Evolutionary conservation across 805 yeast species (phyloP).

Genomic region (Cyberlindnera americana): DNA sequence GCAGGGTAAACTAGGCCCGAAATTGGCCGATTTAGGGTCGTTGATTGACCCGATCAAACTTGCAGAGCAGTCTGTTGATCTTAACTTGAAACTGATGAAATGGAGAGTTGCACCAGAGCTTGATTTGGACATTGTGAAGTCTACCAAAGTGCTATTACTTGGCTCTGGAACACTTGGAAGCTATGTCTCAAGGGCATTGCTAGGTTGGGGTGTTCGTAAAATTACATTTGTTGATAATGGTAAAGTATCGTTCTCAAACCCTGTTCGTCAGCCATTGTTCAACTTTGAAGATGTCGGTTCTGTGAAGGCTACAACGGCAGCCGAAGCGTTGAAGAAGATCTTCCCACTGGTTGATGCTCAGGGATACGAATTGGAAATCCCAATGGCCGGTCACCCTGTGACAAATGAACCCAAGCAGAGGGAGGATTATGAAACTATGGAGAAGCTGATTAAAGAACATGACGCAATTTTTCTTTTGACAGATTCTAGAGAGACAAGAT

Average conservation of each 20-base stretch:
- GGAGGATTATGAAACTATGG: slow-evolving; percentile 50
- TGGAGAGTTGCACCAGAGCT: slow-evolving; percentile 91
- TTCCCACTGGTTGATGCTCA: slow-evolving; percentile 71
- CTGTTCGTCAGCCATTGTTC: slow-evolving; percentile 90
- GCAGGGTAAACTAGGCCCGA: slow-evolving; percentile 73
- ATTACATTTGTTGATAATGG: slow-evolving; percentile 92
- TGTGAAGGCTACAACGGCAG: slow-evolving; percentile 77
- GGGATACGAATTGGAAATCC: slow-evolving; percentile 72
- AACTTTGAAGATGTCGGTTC: slow-evolving; percentile 76
- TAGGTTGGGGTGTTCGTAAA: slow-evolving; percentile 92
- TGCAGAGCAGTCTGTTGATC: slow-evolving; percentile 89
- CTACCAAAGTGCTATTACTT: slow-evolving; percentile 65
- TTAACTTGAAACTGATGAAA: slow-evolving; percentile 89
- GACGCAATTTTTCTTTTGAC: slow-evolving; percentile 79
- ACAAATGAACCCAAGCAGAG: slow-evolving; percentile 49
- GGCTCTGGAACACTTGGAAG: slow-evolving; percentile 98
- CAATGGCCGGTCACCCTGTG: slow-evolving; percentile 94
- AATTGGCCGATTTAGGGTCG: slow-evolving; percentile 75
- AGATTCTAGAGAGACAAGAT: slow-evolving; percentile 94
- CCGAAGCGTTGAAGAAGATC: slow-evolving; percentile 62
- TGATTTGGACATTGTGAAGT: slow-evolving; percentile 60
- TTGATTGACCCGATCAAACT: slow-evolving; percentile 76
- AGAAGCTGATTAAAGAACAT: slow-evolving; percentile 53
- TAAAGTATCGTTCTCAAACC: slow-evolving; percentile 84
- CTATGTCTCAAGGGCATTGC: slow-evolving; percentile 76